phyloP scores from a whole-genome alignment of 305 asterid species.

The Euphrasia arctica region DNA sequence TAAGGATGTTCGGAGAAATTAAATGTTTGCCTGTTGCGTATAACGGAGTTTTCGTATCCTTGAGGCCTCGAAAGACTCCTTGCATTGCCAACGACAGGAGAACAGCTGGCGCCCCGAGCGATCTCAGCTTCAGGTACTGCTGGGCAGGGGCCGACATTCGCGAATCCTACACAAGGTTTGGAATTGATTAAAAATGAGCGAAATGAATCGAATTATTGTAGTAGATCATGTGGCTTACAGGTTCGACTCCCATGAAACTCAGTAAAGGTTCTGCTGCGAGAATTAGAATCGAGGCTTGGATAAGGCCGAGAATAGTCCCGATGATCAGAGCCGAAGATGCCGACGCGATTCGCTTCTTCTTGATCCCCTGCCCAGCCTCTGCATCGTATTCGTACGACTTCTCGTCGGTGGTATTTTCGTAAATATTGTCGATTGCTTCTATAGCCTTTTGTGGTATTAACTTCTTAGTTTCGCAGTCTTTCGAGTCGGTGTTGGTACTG shows the following conservation, averaged over 20 bases:
- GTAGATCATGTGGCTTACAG: conserved; percentile 35
- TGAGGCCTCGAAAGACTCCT: conserved; percentile 77
- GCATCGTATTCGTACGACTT: conserved; percentile 2
- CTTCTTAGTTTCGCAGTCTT: conserved; percentile 37
- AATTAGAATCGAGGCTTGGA: conserved; percentile 62
- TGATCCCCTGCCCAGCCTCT: too few relatives aligned
- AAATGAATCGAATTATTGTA: neutral
- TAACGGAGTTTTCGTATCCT: conserved; percentile 71
- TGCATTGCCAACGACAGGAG: conserved; percentile 77
- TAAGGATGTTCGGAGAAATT: neutral
- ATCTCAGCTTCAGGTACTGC: conserved; percentile 57
- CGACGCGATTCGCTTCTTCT: conserved; percentile 49
- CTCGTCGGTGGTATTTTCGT: conserved; percentile 19
- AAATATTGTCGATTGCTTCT: neutral
- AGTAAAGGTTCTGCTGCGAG: conserved; percentile 59
- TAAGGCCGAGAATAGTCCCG: conserved; percentile 55
- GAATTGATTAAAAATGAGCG: too few relatives aligned
- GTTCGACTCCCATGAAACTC: conserved; percentile 69
- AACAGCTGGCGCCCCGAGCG: conserved; percentile 82
- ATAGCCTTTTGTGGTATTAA: conserved; percentile 46
- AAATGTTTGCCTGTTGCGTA: conserved; percentile 53
- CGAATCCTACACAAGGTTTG: conserved; percentile 41
- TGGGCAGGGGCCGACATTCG: conserved; percentile 52
- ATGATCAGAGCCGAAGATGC: conserved; percentile 66
- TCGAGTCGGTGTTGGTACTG: conserved; percentile 22